Conservation (phyloP, 139 green algal genomes). For the Asterochloris sp. region DNA sequence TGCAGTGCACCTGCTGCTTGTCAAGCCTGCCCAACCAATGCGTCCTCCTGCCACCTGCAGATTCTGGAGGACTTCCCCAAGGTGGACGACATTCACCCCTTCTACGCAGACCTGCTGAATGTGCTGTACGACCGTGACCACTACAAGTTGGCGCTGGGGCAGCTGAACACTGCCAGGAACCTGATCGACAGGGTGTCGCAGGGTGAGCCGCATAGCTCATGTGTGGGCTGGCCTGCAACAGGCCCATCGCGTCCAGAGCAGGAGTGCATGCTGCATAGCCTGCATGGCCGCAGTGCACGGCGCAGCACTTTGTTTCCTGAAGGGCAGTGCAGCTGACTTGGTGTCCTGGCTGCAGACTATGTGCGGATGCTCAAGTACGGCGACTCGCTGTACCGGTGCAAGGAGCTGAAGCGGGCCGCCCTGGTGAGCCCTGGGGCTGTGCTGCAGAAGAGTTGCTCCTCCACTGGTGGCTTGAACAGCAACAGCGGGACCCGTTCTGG, state of each 20-base stretch:
- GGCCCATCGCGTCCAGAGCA: neutral
- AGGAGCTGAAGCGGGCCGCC: slow-evolving; percentile 96
- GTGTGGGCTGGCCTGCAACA: neutral
- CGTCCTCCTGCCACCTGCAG: neutral
- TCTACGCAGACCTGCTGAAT: slow-evolving; percentile 98
- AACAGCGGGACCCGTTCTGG: too few species aligned
- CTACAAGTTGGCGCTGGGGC: slow-evolving; percentile 99
- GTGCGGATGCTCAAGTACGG: slow-evolving; percentile 98
- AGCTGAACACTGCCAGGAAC: slow-evolving; percentile 90
- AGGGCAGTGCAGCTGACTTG: neutral
- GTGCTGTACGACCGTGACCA: slow-evolving; percentile 99
- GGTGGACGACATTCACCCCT: slow-evolving; percentile 97
- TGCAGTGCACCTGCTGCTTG: too few species aligned
- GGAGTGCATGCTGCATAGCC: too few species aligned
- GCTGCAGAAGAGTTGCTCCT: neutral
- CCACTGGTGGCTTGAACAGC: too few species aligned
- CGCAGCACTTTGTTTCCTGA: too few species aligned
- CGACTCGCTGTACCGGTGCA: slow-evolving; percentile 98
- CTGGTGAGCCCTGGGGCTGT: slow-evolving; percentile 48
- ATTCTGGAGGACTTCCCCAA: slow-evolving; percentile 99
- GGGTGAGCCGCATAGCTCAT: slow-evolving; percentile 34
- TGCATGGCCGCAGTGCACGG: too few species aligned
- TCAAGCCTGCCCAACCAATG: too few species aligned
- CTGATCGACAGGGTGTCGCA: slow-evolving; percentile 94
- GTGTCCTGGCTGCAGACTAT: slow-evolving; percentile 76